phyloP scores from a whole-genome alignment of 2,329 filamentous ascomycete species.

The Tolypocladium capitatum region DNA sequence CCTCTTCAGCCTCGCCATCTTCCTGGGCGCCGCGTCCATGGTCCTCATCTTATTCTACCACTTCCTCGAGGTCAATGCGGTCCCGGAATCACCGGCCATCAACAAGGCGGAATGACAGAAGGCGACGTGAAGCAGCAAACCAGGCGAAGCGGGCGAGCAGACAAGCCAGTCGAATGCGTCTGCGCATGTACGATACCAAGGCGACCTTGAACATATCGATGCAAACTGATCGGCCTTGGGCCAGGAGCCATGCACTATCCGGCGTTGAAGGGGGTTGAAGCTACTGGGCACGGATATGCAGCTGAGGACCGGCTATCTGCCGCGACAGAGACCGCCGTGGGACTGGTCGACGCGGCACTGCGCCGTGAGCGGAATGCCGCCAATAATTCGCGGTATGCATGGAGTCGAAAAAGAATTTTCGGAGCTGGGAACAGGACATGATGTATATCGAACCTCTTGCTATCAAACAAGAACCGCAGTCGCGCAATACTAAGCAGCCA shows the following conservation, averaged over 20 bases:
- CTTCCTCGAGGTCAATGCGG: conserved; percentile 84
- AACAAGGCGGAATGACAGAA: conserved; percentile 1
- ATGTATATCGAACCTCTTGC: not conserved
- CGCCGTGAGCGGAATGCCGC: no score
- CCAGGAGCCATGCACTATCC: not conserved
- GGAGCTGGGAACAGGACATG: not conserved
- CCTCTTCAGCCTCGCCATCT: conserved; percentile 83
- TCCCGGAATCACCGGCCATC: conserved; percentile 4
- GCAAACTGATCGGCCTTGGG: not conserved
- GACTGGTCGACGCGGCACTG: not conserved
- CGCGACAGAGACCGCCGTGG: not conserved
- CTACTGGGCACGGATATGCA: not conserved
- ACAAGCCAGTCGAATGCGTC: not conserved
- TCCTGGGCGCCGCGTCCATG: conserved; percentile 83
- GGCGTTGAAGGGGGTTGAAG: not conserved
- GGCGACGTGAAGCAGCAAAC: not conserved
- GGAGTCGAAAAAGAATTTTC: no score
- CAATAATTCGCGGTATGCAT: not conserved
- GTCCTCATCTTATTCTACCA: conserved; percentile 89
- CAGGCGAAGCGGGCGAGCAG: not conserved
- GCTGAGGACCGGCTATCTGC: not conserved
- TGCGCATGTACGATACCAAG: not conserved
- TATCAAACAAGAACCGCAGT: not conserved
- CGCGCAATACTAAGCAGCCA: not conserved
- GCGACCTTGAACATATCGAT: not conserved